phyloP scores from a whole-genome alignment of 148 eudicot species.

The Vaccinium myrtillus region DNA sequence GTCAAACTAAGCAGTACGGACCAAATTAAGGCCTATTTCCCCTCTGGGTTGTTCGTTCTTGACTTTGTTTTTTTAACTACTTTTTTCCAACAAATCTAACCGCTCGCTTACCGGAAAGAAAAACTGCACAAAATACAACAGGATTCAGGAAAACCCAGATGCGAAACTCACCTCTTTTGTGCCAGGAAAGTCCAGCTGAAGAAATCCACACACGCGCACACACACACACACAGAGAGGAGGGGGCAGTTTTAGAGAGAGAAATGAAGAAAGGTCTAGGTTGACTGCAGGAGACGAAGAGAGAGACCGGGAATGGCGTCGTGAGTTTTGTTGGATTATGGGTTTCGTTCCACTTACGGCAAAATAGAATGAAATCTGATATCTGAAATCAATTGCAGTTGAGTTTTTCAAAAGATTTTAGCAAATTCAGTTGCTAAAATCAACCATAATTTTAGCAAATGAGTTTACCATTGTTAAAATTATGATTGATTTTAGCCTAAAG shows the following conservation, averaged over 20 bases:
- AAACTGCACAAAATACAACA: not conserved
- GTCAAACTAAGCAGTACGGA: not conserved
- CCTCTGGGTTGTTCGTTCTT: not conserved
- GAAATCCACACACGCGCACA: too few species aligned
- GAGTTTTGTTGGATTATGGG: not conserved
- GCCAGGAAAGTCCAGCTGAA: constrained; percentile 2
- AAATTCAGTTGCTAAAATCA: too few species aligned
- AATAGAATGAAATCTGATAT: too few species aligned
- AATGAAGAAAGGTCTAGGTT: not conserved
- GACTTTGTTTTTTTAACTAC: not conserved
- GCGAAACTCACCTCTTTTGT: not conserved
- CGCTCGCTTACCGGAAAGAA: not conserved
- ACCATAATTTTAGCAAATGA: too few species aligned
- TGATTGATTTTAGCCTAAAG: too few species aligned
- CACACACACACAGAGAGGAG: too few species aligned
- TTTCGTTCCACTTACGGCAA: not conserved
- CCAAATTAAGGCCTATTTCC: not conserved
- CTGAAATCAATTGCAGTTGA: too few species aligned
- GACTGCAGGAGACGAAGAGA: not conserved
- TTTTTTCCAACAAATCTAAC: not conserved
- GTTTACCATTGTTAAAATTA: too few species aligned
- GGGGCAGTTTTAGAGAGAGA: not conserved
- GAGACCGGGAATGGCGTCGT: not conserved
- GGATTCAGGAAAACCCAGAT: not conserved
- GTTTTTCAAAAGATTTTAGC: too few species aligned